These are phyloP conservation scores for Alternaria sp. DNA, from an alignment of 2,329 filamentous ascomycete species.

Conservation along the genomic window DNA sequence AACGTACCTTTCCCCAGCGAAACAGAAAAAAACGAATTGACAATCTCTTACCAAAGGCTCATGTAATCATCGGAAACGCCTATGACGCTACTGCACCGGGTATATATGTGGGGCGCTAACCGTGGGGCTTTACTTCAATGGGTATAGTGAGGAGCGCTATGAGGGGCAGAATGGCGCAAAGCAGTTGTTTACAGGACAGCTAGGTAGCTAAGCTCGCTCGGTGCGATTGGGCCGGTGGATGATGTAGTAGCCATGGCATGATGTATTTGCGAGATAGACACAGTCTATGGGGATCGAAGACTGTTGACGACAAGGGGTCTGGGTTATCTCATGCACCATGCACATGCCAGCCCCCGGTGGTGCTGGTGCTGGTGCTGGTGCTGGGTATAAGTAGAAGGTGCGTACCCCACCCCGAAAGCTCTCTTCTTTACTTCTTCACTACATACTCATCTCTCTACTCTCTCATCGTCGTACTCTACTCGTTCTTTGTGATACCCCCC, in stretches of 20 bases:
- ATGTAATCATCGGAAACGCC: constrained; percentile 8
- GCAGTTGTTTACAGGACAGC: background rate
- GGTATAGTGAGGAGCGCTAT: background rate
- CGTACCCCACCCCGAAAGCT: background rate
- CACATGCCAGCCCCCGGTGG: background rate
- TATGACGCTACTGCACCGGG: constrained; percentile 12
- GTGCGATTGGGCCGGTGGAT: background rate
- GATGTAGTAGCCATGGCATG: background rate
- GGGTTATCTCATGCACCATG: background rate
- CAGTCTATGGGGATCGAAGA: background rate
- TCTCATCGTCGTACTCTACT: background rate
- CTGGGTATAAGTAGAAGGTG: background rate
- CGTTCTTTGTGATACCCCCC: constrained; percentile 18
- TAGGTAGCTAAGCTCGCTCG: background rate
- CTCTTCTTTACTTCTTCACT: background rate
- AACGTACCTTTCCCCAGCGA: background rate
- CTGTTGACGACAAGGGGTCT: background rate
- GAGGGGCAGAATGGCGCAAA: constrained; percentile 8
- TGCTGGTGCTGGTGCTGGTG: background rate
- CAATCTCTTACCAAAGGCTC: constrained; percentile 13
- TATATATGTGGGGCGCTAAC: constrained; percentile 1
- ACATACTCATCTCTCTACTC: background rate
- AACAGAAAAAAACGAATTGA: background rate
- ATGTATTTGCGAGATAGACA: background rate
- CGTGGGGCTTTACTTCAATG: background rate